Evolutionary conservation across 192 early-diverging fungal genomes (phyloP).

Genomic region (Coemansia sp.): DNA sequence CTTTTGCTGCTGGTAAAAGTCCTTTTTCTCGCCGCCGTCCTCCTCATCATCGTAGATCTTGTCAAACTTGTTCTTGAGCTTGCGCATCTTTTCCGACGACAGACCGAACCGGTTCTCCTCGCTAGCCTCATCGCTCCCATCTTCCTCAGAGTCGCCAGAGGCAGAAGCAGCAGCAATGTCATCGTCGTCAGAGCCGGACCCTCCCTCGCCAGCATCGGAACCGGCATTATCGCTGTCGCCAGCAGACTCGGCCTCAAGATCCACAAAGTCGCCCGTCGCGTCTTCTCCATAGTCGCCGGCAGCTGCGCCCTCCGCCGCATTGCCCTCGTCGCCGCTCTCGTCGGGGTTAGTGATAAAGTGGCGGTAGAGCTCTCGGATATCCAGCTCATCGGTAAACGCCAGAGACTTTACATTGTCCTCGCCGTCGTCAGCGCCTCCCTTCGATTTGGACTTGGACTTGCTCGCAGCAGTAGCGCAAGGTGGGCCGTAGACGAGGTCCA

Average conservation of each 20-base stretch:
- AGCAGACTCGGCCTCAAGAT: constrained; percentile 69
- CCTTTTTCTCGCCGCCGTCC: constrained; percentile 67
- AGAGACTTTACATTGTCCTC: constrained; percentile 48
- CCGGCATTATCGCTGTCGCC: constrained; percentile 57
- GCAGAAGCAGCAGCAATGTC: constrained; percentile 3
- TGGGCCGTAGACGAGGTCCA: constrained; percentile 87
- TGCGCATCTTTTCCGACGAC: constrained; percentile 77
- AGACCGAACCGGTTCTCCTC: constrained; percentile 65
- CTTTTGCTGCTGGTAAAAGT: constrained; percentile 91
- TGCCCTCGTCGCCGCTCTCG: constrained; percentile 39
- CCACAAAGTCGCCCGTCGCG: constrained; percentile 68
- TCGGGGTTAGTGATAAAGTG: constrained; percentile 46
- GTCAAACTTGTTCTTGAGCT: constrained; percentile 94
- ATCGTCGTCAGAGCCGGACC: constrained; percentile 51
- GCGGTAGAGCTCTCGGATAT: constrained; percentile 25
- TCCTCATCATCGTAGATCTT: constrained; percentile 83
- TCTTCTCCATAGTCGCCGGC: constrained; percentile 60
- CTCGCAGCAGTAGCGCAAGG: constrained; percentile 49
- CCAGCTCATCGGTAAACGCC: constrained; percentile 32
- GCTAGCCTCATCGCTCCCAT: constrained; percentile 54
- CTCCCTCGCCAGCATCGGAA: constrained; percentile 19
- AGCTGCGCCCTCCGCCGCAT: constrained; percentile 39
- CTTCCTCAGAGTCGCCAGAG: constrained; percentile 54
- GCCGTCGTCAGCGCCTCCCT: constrained; percentile 51
- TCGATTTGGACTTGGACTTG: constrained; percentile 33